Conservation (phyloP, 2,329 filamentous ascomycete genomes). For the Exophiala sp. region DNA sequence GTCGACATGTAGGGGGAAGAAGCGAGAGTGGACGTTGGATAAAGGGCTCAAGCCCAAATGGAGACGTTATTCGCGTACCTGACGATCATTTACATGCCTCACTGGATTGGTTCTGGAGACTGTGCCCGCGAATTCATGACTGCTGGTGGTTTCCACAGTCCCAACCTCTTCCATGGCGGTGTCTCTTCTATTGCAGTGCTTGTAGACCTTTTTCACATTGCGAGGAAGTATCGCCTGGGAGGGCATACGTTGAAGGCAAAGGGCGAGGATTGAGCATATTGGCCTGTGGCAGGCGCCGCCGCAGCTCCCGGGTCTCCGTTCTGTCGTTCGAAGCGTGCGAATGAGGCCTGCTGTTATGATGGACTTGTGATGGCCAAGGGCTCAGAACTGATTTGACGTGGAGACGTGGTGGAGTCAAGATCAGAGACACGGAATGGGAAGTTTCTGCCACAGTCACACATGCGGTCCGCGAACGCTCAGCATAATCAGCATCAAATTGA, state of each 20-base stretch:
- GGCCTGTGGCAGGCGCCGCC: too few species aligned
- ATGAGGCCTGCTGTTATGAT: not conserved
- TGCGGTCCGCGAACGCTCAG: not conserved
- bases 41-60: not conserved
- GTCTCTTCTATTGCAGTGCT: too few species aligned
- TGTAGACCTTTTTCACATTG: not conserved
- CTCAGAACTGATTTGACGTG: not conserved
- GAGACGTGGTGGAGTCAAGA: not conserved
- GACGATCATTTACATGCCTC: slow-evolving; percentile 18
- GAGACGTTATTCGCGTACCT: slow-evolving; percentile 18
- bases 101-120: slow-evolving; percentile 17
- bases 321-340: too few species aligned
- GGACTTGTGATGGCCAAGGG: not conserved
- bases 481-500: not conserved
- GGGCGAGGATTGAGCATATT: too few species aligned
- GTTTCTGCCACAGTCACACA: slow-evolving; percentile 1
- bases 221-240: not conserved
- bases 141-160: not conserved
- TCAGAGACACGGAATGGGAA: slow-evolving; percentile 8
- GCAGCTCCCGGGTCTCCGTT: too few species aligned
- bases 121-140: slow-evolving; percentile 11
- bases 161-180: not conserved
- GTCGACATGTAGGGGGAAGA: slow-evolving; percentile 8
- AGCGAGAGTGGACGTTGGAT: slow-evolving; percentile 1
- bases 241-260: too few species aligned